Evolutionary conservation across 208 protist genomes (phyloP), one percentile per base, ranked within the genome.

Genomic region (Acanthamoeba triangularis): DNA sequence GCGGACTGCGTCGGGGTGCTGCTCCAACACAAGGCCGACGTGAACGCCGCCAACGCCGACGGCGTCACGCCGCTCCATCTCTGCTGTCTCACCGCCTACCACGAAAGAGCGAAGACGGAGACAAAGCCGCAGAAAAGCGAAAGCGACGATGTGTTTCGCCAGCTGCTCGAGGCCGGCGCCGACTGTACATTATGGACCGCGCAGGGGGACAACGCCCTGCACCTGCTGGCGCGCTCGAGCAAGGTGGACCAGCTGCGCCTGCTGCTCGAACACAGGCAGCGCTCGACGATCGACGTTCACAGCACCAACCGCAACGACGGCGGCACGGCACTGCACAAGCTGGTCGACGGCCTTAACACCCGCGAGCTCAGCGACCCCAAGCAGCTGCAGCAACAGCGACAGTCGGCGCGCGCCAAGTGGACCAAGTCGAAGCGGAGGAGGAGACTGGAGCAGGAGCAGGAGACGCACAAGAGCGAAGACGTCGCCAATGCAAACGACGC

Each of bases 271-370:
- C 7, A 30, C 16, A 14, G 20, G 49, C 49, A 23, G 54, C 54
- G 54, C 54, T 59, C 54, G 44, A 47, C 47, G 30, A 30, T 56
- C 33, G 44, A 54, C 74, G 44, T 59, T 4, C 20, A 59, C 3
- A 23, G 41, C n/a, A 20, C 25, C 47, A 87, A 87, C 78, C 13
- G 8, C 47, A 33, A 59, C 14, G 78, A 87, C 47, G 78, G 78
- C 13, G 30, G 78, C 41, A 87, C 78, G 6, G 78, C 78, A 11
- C 78, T 87, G 78, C 78, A 87, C 78, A 87, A 59, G 78, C 44
- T 87, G 25, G 78, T 59, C 11, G 78, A 87, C 30, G 78, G 78
- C 10, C 6, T 87, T 11, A 59, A 49, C 35, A 49, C 37, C 10
- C 25, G 18, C 37, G 16, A 82, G 37, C 37, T 82, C 74, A 25